Conservation (phyloP, 139 green algal genomes). For the Tetradesmus obliquus region DNA sequence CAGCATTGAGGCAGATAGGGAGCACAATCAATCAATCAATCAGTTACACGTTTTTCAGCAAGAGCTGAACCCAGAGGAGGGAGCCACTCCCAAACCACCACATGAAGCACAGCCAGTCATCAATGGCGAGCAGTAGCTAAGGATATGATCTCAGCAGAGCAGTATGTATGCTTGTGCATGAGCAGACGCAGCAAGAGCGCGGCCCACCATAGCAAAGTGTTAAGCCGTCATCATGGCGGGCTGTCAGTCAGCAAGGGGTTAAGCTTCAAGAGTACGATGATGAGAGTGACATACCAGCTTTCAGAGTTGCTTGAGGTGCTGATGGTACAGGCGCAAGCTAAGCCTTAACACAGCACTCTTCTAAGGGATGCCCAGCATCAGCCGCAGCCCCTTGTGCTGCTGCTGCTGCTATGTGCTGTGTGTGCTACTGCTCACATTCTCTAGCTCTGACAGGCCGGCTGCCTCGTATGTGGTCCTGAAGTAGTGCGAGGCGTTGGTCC, state of each 20-base stretch:
- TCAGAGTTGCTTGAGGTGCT: neutral
- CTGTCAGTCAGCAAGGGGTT: too few relatives aligned
- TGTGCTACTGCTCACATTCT: conserved; percentile 9
- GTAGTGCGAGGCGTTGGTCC: conserved; percentile 39
- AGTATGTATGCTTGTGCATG: too few relatives aligned
- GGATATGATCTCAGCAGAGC: too few relatives aligned
- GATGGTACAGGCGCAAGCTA: neutral
- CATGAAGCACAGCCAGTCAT: too few relatives aligned
- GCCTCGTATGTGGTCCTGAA: conserved; percentile 31
- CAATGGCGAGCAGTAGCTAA: too few relatives aligned
- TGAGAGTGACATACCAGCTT: neutral
- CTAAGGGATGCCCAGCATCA: neutral
- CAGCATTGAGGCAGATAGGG: neutral
- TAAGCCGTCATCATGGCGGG: too few relatives aligned
- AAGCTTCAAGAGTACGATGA: too few relatives aligned
- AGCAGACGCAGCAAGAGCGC: neutral
- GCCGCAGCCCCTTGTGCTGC: neutral
- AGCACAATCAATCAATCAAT: neutral
- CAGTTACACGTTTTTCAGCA: too few relatives aligned
- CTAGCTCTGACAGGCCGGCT: neutral
- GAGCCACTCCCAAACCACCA: too few relatives aligned
- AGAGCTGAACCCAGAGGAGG: too few relatives aligned
- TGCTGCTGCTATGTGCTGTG: conserved; percentile 4
- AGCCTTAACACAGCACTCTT: too few relatives aligned
- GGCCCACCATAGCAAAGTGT: too few relatives aligned